A percentile compares a stretch with the other conserved stretches of the same genome.
phyloP scores from a whole-genome alignment of 1,284 basidiomycete species.

The Clitocybe nebularis region DNA sequence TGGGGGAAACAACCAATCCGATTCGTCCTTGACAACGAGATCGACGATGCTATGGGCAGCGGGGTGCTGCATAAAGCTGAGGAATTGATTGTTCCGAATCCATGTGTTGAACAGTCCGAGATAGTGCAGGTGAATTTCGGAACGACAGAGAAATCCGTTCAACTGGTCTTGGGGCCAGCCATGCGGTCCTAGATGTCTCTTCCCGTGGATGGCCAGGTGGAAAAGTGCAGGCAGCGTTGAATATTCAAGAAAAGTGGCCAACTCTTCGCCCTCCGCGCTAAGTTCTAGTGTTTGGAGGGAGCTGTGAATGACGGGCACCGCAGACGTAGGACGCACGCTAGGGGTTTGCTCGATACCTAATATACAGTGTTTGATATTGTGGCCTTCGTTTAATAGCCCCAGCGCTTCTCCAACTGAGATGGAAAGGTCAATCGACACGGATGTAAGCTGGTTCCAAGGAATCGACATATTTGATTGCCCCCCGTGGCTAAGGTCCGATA shows the following conservation, averaged over 20 bases:
- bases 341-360: conserved; percentile 23
- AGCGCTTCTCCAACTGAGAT: conserved; percentile 26
- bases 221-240: conserved; percentile 23
- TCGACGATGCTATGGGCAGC: conserved; percentile 22
- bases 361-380: conserved; percentile 21
- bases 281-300: conserved; percentile 24
- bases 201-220: conserved; percentile 22
- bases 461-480: conserved; percentile 20
- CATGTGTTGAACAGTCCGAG: conserved; percentile 29
- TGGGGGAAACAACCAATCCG: conserved; percentile 29
- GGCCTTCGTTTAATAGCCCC: conserved; percentile 24
- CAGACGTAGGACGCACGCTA: conserved; percentile 18
- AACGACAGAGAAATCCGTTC: conserved; percentile 24
- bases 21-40: conserved; percentile 27
- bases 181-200: conserved; percentile 22
- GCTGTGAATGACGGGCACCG: conserved; percentile 21
- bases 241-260: conserved; percentile 24
- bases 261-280: conserved; percentile 23
- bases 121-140: conserved; percentile 21
- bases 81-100: conserved; percentile 24
- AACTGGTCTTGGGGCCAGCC: conserved; percentile 28
- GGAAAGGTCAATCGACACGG: conserved; percentile 26
- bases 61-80: conserved; percentile 21
- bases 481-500: conserved; percentile 24
- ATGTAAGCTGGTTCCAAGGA: conserved; percentile 27